Percentiles rank a stretch among this genome's conserved stretches.
Evolutionary conservation across 345 rosid genomes (phyloP).

Genomic region (Nasturtium officinale): DNA sequence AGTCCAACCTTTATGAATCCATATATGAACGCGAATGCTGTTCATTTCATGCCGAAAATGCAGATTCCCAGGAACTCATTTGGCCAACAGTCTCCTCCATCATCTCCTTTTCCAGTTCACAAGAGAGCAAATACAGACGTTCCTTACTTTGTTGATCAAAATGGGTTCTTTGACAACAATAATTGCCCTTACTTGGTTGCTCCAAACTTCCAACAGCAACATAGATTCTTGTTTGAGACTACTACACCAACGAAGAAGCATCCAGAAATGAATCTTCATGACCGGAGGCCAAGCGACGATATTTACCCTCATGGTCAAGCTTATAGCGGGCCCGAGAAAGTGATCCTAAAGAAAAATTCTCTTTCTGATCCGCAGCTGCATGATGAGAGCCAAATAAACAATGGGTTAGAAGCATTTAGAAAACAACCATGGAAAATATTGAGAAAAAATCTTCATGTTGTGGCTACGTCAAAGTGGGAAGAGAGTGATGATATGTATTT

Average conservation of each 20-base stretch:
- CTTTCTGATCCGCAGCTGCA: constrained; percentile 61
- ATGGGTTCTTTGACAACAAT: constrained; percentile 41
- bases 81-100: constrained; percentile 53
- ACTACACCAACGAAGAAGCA: constrained; percentile 42
- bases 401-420: constrained; percentile 42
- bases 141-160: constrained; percentile 43
- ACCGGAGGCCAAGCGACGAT: constrained; percentile 53
- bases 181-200: constrained; percentile 39
- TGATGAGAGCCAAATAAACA: constrained; percentile 46
- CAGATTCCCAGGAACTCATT: constrained; percentile 41
- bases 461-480: constrained; percentile 49
- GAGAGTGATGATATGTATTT: constrained; percentile 40
- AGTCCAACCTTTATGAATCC: constrained; percentile 48
- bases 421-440: constrained; percentile 41
- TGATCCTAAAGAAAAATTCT: constrained; percentile 53
- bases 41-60: constrained; percentile 43
- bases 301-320: constrained; percentile 40
- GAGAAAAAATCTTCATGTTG: constrained; percentile 50
- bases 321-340: constrained; percentile 38
- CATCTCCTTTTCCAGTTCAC: constrained; percentile 50
- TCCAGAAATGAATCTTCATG: constrained; percentile 45
- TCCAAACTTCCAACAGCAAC: constrained; percentile 46
- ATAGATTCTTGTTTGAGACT: constrained; percentile 46
- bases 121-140: constrained; percentile 48
- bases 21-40: constrained; percentile 40